phyloP scores from a whole-genome alignment of 2,329 filamentous ascomycete species.

The Cercospora beticola region DNA sequence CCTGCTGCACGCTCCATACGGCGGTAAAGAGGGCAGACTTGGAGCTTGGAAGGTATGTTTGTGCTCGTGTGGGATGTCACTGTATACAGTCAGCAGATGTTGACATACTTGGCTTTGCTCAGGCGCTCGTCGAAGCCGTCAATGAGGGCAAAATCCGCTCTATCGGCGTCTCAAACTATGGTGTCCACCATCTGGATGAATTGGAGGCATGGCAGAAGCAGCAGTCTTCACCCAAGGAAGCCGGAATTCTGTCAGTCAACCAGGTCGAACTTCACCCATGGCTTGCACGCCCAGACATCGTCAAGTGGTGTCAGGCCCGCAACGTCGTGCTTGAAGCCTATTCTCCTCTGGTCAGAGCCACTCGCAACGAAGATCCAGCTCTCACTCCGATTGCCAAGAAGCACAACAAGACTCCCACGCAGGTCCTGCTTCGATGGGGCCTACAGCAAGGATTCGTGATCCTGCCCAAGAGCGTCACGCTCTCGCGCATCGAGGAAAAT shows the following conservation, averaged over 20 bases:
- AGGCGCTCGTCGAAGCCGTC: conserved; percentile 55
- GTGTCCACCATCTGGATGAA: conserved; percentile 56
- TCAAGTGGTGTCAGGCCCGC: conserved; percentile 67
- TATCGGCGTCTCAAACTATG: conserved; percentile 58
- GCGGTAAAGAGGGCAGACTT: conserved; percentile 50
- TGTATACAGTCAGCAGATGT: neutral
- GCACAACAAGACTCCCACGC: conserved; percentile 57
- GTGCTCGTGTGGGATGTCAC: neutral
- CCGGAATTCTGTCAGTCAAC: conserved; percentile 74
- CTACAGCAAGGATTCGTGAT: conserved; percentile 62
- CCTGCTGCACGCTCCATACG: conserved; percentile 56
- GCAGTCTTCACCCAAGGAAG: conserved; percentile 48
- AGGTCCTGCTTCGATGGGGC: conserved; percentile 62
- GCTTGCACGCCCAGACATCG: conserved; percentile 76
- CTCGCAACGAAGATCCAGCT: conserved; percentile 54
- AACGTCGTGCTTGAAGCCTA: conserved; percentile 52
- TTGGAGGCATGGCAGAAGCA: conserved; percentile 54
- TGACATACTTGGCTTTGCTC: conserved; percentile 20
- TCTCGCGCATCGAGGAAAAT: conserved; percentile 53
- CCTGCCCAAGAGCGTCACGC: conserved; percentile 61
- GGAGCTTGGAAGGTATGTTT: conserved; percentile 47
- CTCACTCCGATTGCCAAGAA: conserved; percentile 55
- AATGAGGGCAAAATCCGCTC: conserved; percentile 52
- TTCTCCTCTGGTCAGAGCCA: conserved; percentile 44
- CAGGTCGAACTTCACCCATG: conserved; percentile 92